Evolutionary conservation across 2,329 filamentous ascomycete species (phyloP).

Genomic region (Elsinoe australis): DNA sequence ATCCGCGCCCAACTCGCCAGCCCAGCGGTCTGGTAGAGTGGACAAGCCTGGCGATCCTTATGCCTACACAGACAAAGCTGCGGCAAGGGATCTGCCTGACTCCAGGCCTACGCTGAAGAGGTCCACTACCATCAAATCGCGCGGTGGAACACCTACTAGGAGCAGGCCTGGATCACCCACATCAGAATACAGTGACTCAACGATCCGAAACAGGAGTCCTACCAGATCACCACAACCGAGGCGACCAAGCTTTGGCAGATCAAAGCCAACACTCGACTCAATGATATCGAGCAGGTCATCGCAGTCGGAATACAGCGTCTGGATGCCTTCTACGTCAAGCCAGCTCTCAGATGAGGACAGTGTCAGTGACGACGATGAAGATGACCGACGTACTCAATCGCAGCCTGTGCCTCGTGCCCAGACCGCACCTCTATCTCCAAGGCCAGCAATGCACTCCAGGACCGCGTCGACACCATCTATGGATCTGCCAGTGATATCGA

Average conservation of each 20-base stretch:
- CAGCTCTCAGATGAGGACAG: conserved; percentile 26
- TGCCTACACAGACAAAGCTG: conserved; percentile 4
- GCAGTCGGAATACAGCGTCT: conserved; percentile 41
- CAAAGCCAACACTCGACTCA: conserved; percentile 25
- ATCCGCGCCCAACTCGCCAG: conserved; percentile 17
- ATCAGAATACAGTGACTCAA: conserved; percentile 12
- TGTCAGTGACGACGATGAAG: conserved; percentile 24
- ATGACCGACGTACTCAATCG: conserved; percentile 20
- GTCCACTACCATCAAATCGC: not conserved
- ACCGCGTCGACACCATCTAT: conserved; percentile 43
- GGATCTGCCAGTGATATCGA: conserved; percentile 41
- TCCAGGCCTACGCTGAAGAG: not conserved
- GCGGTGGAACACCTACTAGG: not conserved
- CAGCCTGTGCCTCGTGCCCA: not conserved
- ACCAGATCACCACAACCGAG: conserved; percentile 1
- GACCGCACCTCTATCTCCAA: conserved; percentile 20
- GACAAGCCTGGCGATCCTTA: conserved; percentile 12
- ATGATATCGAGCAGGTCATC: conserved; percentile 24
- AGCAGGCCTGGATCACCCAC: conserved; percentile 2
- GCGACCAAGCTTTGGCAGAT: conserved; percentile 8
- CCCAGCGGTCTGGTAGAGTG: conserved; percentile 9
- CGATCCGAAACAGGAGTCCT: conserved; percentile 6
- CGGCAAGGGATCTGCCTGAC: not conserved
- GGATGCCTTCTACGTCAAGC: conserved; percentile 38
- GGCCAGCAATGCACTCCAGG: conserved; percentile 36